Base-by-base conservation (phyloP, 345 rosid genomes). In the Hibiscus syriacus region DNA sequence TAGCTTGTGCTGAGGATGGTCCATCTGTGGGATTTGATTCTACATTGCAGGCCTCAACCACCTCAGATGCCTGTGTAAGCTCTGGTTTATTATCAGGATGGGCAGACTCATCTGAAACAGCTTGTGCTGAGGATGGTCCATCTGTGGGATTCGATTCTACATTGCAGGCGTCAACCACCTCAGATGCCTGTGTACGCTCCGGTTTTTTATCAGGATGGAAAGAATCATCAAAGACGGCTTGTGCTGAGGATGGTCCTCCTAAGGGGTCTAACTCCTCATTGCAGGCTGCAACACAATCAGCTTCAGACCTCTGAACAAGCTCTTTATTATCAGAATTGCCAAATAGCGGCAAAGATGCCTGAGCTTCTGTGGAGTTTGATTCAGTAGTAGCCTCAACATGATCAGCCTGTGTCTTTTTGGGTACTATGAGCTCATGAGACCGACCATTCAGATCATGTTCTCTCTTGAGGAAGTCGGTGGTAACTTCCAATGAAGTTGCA, bases 211-310 rank as follows among this genome's bases (percentile, higher is more conserved):
- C n/a, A n/a, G n/a, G 30, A 17, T 23, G n/a, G 7, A 20, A 16
- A 10, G 76, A 67, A 25, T 67, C 64, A 43, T 70, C 34, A 38
- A n/a, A 2, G 36, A 16, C 7, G 43, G 3, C 53, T 27, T 65
- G 41, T 4, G 53, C 54, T 0, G 13, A 69, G 14, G 69, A 58
- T 22, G 29, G 30, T 3, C 25, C 29, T 23, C 2, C 30, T 29
- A 69, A 63, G 48, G 58, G 61, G n/a, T 62, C 56, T 22, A 55
- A 55, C 61, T 68, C 64, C 57, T 20, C 56, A 43, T 60, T 60
- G 58, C 49, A 22, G 16, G 36, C n/a, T 4, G 19, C 61, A 54
- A 45, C 49, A 45, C 34, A 41, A 30, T 69, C 57, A 64, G 4
- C 53, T 9, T 57, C 69, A 1, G 49, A 38, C 63, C 27, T 53